phyloP scores from a whole-genome alignment of 257 asterid species.

The Solanum chmielewskii region DNA sequence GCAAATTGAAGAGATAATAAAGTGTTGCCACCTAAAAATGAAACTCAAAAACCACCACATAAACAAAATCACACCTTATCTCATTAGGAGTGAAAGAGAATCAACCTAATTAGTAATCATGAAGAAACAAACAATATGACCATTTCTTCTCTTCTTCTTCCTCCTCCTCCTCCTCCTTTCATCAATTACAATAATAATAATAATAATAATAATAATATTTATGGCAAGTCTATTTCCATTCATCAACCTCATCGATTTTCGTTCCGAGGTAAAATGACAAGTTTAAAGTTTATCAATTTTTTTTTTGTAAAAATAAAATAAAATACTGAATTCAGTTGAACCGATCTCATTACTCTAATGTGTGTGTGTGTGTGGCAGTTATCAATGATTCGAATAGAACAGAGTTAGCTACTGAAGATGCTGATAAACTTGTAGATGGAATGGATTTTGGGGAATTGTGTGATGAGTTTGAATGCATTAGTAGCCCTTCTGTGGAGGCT shows the following conservation, averaged over 20 bases:
- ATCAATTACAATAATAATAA: neutral
- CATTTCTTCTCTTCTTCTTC: neutral
- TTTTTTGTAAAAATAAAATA: no score
- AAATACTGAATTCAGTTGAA: neutral
- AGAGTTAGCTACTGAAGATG: slow-evolving; percentile 25
- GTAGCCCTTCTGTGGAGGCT: slow-evolving; percentile 85
- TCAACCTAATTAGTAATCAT: neutral
- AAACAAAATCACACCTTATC: neutral
- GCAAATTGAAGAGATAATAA: neutral
- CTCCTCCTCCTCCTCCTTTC: neutral
- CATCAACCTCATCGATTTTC: neutral
- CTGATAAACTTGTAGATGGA: slow-evolving; percentile 63
- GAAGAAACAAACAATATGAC: slow-evolving; percentile 1
- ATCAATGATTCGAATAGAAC: slow-evolving; percentile 42
- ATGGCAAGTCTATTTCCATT: neutral
- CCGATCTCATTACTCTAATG: neutral
- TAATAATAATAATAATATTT: neutral
- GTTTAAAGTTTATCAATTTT: neutral
- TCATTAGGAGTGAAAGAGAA: neutral
- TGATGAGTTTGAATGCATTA: slow-evolving; percentile 80
- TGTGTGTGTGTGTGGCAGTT: slow-evolving; percentile 27
- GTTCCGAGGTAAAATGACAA: neutral
- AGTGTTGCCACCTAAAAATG: neutral
- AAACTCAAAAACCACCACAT: neutral
- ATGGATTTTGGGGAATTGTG: slow-evolving; percentile 90